Percentiles rank a stretch among this genome's conserved stretches.
phyloP scores from a whole-genome alignment of 345 rosid species.

The Acer yangbiense region DNA sequence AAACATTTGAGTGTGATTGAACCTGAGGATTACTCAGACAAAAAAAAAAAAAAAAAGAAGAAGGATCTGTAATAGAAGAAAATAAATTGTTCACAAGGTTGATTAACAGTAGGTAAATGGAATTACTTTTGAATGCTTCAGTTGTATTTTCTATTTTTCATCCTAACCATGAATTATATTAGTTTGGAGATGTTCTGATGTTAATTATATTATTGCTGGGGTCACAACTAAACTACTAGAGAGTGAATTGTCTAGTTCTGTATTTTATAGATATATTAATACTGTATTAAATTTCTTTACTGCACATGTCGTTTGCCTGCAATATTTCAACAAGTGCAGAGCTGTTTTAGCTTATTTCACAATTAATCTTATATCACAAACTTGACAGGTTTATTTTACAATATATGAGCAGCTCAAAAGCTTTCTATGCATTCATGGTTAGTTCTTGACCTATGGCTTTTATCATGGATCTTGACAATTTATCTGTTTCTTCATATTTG shows the following conservation, averaged over 20 bases:
- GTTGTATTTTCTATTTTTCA: too few species aligned
- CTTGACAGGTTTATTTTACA: conserved; percentile 77
- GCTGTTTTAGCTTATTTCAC: conserved; percentile 11
- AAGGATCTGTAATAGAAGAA: too few species aligned
- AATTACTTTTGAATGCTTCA: too few species aligned
- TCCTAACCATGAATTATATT: too few species aligned
- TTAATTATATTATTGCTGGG: too few species aligned
- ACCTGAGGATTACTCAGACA: too few species aligned
- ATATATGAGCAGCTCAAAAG: conserved; percentile 84
- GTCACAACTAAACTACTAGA: too few species aligned
- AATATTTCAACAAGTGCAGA: not conserved
- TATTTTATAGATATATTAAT: not conserved
- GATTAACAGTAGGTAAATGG: not conserved
- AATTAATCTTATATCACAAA: conserved; percentile 2
- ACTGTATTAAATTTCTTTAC: not conserved
- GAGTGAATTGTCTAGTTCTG: not conserved
- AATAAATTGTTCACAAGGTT: not conserved
- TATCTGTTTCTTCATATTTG: not conserved
- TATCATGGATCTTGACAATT: not conserved
- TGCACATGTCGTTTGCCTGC: not conserved
- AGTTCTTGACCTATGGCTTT: conserved; percentile 25
- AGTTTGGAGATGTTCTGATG: too few species aligned
- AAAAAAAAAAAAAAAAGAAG: too few species aligned
- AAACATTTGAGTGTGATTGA: too few species aligned
- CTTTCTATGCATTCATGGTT: conserved; percentile 56